These are phyloP conservation scores for Thalassia testudinum DNA, from an alignment of 116 monocot genomes.

Conservation along the genomic window DNA sequence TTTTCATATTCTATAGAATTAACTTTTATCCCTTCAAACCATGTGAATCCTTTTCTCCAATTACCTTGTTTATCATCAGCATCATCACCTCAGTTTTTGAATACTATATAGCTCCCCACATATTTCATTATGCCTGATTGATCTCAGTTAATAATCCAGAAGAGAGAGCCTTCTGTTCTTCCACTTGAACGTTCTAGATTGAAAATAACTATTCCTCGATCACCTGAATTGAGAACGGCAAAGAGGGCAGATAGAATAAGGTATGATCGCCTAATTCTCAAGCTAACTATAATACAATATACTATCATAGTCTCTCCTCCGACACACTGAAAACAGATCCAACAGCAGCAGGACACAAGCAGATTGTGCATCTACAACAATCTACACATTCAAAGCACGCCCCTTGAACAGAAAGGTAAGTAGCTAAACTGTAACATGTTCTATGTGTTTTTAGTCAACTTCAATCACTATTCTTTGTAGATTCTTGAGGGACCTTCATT, in stretches of 20 bases:
- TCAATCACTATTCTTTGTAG: slow-evolving; percentile 13
- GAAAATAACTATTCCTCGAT: slow-evolving; percentile 72
- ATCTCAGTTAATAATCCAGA: slow-evolving; percentile 20
- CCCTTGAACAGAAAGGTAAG: slow-evolving; percentile 65
- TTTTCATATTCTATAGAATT: too few relatives aligned
- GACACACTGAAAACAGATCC: slow-evolving; percentile 20
- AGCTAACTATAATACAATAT: background rate
- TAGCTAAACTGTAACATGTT: background rate
- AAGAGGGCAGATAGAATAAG: slow-evolving; percentile 31
- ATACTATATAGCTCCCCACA: too few relatives aligned
- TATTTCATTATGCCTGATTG: background rate
- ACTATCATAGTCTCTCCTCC: background rate
- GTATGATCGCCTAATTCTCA: slow-evolving; percentile 4
- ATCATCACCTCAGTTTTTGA: too few relatives aligned
- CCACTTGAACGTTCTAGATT: slow-evolving; percentile 25
- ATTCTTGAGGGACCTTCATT: slow-evolving; percentile 56
- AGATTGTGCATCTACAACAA: slow-evolving; percentile 6
- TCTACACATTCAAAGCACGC: slow-evolving; percentile 38
- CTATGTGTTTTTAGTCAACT: background rate
- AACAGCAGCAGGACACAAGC: slow-evolving; percentile 11
- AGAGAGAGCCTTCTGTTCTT: slow-evolving; percentile 10
- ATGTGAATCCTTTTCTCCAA: too few relatives aligned
- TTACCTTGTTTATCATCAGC: too few relatives aligned
- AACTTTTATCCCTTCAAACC: background rate
- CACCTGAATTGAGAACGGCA: slow-evolving; percentile 66